phyloP scores from a whole-genome alignment of 2,329 filamentous ascomycete genomes.

The Aspergillus floridensis region DNA sequence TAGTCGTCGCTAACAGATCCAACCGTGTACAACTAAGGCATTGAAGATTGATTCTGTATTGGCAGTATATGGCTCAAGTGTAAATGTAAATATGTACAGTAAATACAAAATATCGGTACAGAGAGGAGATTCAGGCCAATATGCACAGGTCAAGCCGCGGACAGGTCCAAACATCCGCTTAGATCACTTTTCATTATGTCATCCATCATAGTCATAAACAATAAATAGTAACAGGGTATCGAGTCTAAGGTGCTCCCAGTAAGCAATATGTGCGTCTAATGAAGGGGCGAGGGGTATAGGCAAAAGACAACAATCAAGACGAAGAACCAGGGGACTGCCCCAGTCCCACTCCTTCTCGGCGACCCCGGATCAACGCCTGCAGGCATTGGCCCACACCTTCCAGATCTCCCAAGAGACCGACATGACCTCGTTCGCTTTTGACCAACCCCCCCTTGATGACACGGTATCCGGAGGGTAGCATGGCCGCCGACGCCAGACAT shows the following conservation, averaged over 20 bases:
- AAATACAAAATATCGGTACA: background rate
- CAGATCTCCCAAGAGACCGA: constrained; percentile 81
- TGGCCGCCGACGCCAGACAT: constrained; percentile 77
- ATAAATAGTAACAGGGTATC: background rate
- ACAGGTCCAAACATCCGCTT: background rate
- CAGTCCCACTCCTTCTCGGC: constrained; percentile 70
- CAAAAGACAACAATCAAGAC: constrained; percentile 1
- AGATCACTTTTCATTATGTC: constrained; percentile 1
- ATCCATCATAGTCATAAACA: constrained; percentile 4
- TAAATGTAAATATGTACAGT: too few species aligned
- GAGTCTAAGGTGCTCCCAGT: background rate
- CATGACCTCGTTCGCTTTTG: constrained; percentile 79
- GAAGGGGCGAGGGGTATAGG: background rate
- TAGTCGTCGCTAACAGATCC: too few species aligned
- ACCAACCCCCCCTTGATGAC: constrained; percentile 71
- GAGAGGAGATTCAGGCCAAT: background rate
- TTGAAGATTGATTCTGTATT: too few species aligned
- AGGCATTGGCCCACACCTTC: constrained; percentile 75
- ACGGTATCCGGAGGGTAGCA: constrained; percentile 77
- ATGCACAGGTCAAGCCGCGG: background rate
- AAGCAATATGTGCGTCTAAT: constrained; percentile 1
- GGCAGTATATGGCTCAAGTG: too few species aligned
- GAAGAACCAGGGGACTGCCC: constrained; percentile 34
- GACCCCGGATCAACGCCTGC: constrained; percentile 63
- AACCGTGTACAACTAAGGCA: too few species aligned